A percentile compares a stretch with the other conserved stretches of the same genome.
Evolutionary conservation across 768 basidiomycete species (phyloP).

Genomic region (Tulasnella sp.): DNA sequence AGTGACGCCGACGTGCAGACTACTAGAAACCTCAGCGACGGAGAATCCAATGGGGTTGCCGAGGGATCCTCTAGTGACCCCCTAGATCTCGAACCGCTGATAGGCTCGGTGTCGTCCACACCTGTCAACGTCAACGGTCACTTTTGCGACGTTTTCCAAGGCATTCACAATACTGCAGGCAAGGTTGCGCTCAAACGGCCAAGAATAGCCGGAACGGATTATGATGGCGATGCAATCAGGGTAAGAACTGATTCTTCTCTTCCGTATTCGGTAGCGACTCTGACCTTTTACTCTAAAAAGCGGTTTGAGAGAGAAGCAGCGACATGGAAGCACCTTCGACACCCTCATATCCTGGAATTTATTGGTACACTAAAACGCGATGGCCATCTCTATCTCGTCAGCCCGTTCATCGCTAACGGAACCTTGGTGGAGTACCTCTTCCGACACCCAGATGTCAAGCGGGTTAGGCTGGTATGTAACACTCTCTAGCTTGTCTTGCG

Average conservation of each 20-base stretch:
- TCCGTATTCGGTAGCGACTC: neutral
- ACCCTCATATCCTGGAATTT: neutral
- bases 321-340: neutral
- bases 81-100: neutral
- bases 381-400: neutral
- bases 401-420: neutral
- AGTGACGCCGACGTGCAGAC: neutral
- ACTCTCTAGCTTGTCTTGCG: neutral
- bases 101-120: neutral
- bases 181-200: neutral
- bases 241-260: neutral
- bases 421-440: neutral
- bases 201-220: neutral
- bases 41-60: neutral
- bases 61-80: neutral
- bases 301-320: neutral
- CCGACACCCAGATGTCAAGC: neutral
- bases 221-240: neutral
- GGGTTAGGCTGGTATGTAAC: neutral
- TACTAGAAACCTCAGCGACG: neutral
- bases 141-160: neutral
- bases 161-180: neutral
- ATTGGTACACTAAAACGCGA: neutral
- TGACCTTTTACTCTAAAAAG: neutral
- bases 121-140: neutral